Conservation (phyloP, 2,329 filamentous ascomycete genomes). For the Stagonosporopsis vannaccii region DNA sequence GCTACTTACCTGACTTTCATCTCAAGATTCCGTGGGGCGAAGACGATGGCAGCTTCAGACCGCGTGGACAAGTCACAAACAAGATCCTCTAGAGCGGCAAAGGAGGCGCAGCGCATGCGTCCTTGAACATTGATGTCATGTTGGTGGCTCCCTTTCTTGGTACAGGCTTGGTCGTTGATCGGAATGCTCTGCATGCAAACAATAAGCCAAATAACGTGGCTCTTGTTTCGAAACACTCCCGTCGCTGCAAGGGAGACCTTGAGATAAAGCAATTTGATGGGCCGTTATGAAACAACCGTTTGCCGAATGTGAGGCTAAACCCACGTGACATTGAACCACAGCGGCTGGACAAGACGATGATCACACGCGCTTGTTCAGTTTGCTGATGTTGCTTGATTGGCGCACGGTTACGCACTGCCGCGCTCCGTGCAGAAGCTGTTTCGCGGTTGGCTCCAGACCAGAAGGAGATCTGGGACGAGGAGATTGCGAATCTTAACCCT, state of each 20-base stretch:
- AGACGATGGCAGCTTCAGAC: neutral
- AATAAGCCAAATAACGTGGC: slow-evolving; percentile 6
- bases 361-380: neutral
- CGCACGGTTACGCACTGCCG: neutral
- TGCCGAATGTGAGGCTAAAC: neutral
- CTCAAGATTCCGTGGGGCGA: neutral
- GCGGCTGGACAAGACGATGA: neutral
- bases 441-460: neutral
- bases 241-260: slow-evolving; percentile 10
- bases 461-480: neutral
- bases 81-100: neutral
- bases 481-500: slow-evolving; percentile 7
- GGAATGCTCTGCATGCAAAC: slow-evolving; percentile 8
- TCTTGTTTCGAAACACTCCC: slow-evolving; percentile 7
- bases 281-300: slow-evolving; percentile 8
- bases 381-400: slow-evolving; percentile 10
- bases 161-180: slow-evolving; percentile 2
- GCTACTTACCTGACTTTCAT: neutral
- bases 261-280: slow-evolving; percentile 13
- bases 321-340: slow-evolving; percentile 4
- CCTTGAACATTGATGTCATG: slow-evolving; percentile 1
- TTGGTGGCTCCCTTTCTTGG: slow-evolving; percentile 4
- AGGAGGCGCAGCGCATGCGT: neutral
- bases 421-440: slow-evolving; percentile 2
- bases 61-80: slow-evolving; percentile 1